Conservation (phyloP, 2,329 filamentous ascomycete genomes). For the Ascochyta rabiei region DNA sequence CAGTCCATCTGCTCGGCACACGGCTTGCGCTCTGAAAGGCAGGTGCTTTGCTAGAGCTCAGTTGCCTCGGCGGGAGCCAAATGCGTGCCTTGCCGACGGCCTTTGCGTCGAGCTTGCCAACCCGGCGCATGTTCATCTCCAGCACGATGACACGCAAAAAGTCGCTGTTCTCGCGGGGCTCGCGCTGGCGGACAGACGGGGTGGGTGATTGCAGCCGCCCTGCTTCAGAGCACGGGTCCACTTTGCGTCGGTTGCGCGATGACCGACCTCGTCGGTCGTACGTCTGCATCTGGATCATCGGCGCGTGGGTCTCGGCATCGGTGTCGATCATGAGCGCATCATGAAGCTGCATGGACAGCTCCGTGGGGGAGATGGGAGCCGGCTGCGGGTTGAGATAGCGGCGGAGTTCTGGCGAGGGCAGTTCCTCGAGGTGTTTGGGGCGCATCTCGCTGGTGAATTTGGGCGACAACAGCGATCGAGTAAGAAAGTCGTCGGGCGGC, state of each 20-base stretch:
- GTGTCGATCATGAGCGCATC: constrained; percentile 44
- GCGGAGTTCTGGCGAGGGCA: constrained; percentile 62
- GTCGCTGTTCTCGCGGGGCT: constrained; percentile 67
- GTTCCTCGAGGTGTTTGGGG: constrained; percentile 59
- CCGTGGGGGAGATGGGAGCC: constrained; percentile 44
- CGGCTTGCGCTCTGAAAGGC: constrained; percentile 29
- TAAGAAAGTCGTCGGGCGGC: constrained; percentile 65
- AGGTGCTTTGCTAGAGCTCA: constrained; percentile 34
- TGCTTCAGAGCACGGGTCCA: constrained; percentile 52
- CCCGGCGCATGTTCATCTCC: constrained; percentile 71
- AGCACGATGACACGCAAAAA: constrained; percentile 69
- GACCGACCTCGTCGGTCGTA: constrained; percentile 55
- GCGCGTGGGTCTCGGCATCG: constrained; percentile 50
- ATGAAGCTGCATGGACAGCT: constrained; percentile 49
- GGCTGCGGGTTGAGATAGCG: constrained; percentile 66
- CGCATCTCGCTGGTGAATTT: constrained; percentile 66
- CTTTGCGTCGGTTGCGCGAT: constrained; percentile 32
- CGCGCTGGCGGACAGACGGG: constrained; percentile 61
- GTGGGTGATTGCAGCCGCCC: constrained; percentile 49
- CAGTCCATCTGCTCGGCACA: constrained; percentile 48
- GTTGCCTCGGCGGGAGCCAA: constrained; percentile 64
- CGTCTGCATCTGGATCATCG: constrained; percentile 68
- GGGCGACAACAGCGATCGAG: constrained; percentile 64
- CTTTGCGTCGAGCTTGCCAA: constrained; percentile 65
- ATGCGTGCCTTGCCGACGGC: constrained; percentile 61